phyloP scores from a whole-genome alignment of 2,329 filamentous ascomycete genomes.

The Curvularia spicifera region DNA sequence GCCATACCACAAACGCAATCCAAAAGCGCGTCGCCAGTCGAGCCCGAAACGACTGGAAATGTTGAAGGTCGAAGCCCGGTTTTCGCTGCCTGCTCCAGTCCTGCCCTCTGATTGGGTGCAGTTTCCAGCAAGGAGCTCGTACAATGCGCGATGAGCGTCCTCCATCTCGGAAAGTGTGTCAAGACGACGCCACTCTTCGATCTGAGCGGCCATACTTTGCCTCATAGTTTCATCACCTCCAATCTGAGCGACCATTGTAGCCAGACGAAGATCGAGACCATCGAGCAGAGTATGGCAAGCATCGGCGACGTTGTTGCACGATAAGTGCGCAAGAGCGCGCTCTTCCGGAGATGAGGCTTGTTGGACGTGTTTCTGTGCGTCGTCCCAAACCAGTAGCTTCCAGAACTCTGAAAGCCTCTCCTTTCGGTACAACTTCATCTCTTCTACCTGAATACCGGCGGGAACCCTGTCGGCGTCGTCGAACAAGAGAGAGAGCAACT shows the following conservation, averaged over 20 bases:
- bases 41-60: slow-evolving; percentile 84
- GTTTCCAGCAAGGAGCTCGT: slow-evolving; percentile 87
- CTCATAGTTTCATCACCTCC: slow-evolving; percentile 74
- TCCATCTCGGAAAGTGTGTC: slow-evolving; percentile 88
- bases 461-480: slow-evolving; percentile 59
- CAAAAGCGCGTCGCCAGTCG: slow-evolving; percentile 94
- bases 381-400: slow-evolving; percentile 55
- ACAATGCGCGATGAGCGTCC: slow-evolving; percentile 82
- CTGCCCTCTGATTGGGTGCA: slow-evolving; percentile 83
- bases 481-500: slow-evolving; percentile 84
- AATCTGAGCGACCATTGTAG: slow-evolving; percentile 82
- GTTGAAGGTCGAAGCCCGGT: slow-evolving; percentile 78
- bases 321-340: slow-evolving; percentile 80
- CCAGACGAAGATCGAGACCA: slow-evolving; percentile 81
- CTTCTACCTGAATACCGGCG: slow-evolving; percentile 53
- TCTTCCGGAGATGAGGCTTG: slow-evolving; percentile 74
- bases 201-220: slow-evolving; percentile 77
- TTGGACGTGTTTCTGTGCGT: slow-evolving; percentile 56
- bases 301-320: slow-evolving; percentile 78
- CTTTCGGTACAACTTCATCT: slow-evolving; percentile 53
- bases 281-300: slow-evolving; percentile 81
- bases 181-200: slow-evolving; percentile 82
- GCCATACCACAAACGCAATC: slow-evolving; percentile 87
- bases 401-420: slow-evolving; percentile 72
- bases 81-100: slow-evolving; percentile 74